Evolutionary conservation across 2,329 filamentous ascomycete species (phyloP).

Genomic region (Lasiodiplodia hormozganensis): DNA sequence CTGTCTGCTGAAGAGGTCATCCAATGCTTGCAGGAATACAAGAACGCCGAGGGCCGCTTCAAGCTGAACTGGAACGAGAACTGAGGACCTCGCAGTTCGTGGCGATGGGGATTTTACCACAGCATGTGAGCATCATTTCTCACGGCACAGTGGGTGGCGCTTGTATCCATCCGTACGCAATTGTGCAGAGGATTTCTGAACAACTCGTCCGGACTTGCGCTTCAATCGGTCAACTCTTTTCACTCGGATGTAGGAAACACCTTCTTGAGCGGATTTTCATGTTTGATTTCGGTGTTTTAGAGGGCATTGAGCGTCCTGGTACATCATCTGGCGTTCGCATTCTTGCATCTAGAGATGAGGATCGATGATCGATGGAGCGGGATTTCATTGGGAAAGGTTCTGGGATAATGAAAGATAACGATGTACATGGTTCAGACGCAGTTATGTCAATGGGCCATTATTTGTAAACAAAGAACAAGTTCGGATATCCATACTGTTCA

Average conservation of each 20-base stretch:
- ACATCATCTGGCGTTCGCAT: conserved; percentile 11
- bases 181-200: too few relatives aligned
- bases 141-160: too few relatives aligned
- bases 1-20: conserved; percentile 75
- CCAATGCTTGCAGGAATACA: conserved; percentile 73
- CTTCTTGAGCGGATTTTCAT: not conserved
- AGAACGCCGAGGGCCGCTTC: conserved; percentile 75
- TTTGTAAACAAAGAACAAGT: not conserved
- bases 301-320: not conserved
- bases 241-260: too few relatives aligned
- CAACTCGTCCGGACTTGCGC: too few relatives aligned
- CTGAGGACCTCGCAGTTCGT: conserved; percentile 28
- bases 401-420: not conserved
- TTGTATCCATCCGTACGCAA: too few relatives aligned
- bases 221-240: too few relatives aligned
- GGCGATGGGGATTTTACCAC: not conserved
- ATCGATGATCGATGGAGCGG: not conserved
- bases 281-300: not conserved
- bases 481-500: too few relatives aligned
- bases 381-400: not conserved
- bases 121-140: not conserved
- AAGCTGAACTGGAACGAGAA: conserved; percentile 78
- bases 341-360: conserved; percentile 10
- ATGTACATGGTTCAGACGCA: not conserved
- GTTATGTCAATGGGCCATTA: not conserved